Evolutionary conservation across 176 grass and related monocot species (phyloP), one percentile per base, ranked within the genome.

Genomic region (Luzula sylvatica): DNA sequence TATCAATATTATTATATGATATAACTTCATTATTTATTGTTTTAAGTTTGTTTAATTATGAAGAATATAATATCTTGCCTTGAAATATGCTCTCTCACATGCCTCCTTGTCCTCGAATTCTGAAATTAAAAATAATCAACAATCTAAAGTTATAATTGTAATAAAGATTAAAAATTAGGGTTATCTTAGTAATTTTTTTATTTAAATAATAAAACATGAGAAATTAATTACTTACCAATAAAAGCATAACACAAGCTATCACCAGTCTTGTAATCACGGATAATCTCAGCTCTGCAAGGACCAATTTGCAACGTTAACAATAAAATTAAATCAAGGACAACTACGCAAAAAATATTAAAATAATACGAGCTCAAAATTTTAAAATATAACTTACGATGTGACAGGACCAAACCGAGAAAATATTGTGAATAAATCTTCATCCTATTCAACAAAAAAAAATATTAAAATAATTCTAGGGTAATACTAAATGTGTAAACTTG

Each of bases 201-300:
- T 19, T 30, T 30, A 65, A 13, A 16, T 7, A 41, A 49, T 14
- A 45, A 54, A 19, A 75, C 11, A 69, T 27, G 61, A 51, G 52
- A 23, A 44, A 46, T 17, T 15, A 58, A 47, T 20, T 75, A 40
- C 20, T 43, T 78, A 86, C 74, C 92, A 58, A 96, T 89, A 52
- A 89, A 96, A 67, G 90, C 90, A 56, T 96, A 96, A 40, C 90
- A 88, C 53, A 96, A 89, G 55, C 90, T 89, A 74, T 96, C 84
- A 42, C 77, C 90, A 23, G 84, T 86, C 90, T 86, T 96, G 63
- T 65, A 96, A 24, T 87, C 84, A 61, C 77, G 81, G 57, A 96
- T 89, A 56, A 89, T 89, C 69, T 89, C 90, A 70, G 90, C 77
- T 56, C 92, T 96, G 71, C 38, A 76, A 70, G 21, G 7, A 61